Evolutionary conservation across 202 grass and related monocot species (phyloP).

Genomic region (Carex sylvatica): DNA sequence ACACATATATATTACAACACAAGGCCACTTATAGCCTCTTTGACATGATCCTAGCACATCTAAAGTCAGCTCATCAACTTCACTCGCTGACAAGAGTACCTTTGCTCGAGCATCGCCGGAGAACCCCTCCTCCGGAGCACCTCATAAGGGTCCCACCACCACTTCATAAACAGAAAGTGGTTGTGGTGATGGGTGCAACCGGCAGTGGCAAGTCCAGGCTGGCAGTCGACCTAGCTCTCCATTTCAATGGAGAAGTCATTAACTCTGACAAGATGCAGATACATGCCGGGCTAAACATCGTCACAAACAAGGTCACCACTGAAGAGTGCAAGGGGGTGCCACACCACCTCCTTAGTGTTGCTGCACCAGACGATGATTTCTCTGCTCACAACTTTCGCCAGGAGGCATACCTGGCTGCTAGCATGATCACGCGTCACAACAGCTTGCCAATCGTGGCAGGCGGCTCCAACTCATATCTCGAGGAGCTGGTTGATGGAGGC

Average conservation of each 20-base stretch:
- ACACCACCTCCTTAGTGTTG: slow-evolving; percentile 67
- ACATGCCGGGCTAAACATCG: slow-evolving; percentile 50
- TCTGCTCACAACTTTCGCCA: slow-evolving; percentile 44
- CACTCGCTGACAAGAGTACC: not conserved
- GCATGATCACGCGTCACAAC: not conserved
- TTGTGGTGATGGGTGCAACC: slow-evolving; percentile 78
- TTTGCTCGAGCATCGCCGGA: not conserved
- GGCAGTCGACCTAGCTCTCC: slow-evolving; percentile 63
- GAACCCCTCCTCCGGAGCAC: not conserved
- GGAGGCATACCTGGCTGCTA: slow-evolving; percentile 29
- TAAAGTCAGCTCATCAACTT: slow-evolving; percentile 5
- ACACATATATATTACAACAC: not conserved
- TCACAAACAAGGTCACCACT: slow-evolving; percentile 73
- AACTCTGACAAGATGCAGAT: slow-evolving; percentile 92
- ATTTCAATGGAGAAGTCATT: slow-evolving; percentile 70
- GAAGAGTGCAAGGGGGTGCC: slow-evolving; percentile 47
- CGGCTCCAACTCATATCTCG: slow-evolving; percentile 79
- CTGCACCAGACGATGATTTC: slow-evolving; percentile 57
- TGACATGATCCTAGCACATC: slow-evolving; percentile 16
- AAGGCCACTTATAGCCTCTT: not conserved
- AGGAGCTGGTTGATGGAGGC: slow-evolving; percentile 63
- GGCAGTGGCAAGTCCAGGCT: slow-evolving; percentile 82
- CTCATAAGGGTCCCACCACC: not conserved
- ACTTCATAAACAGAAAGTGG: slow-evolving; percentile 43
- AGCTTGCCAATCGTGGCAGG: slow-evolving; percentile 63